Evolutionary conservation across 306 rosid species (phyloP).

Genomic region (Inga oerstediana): DNA sequence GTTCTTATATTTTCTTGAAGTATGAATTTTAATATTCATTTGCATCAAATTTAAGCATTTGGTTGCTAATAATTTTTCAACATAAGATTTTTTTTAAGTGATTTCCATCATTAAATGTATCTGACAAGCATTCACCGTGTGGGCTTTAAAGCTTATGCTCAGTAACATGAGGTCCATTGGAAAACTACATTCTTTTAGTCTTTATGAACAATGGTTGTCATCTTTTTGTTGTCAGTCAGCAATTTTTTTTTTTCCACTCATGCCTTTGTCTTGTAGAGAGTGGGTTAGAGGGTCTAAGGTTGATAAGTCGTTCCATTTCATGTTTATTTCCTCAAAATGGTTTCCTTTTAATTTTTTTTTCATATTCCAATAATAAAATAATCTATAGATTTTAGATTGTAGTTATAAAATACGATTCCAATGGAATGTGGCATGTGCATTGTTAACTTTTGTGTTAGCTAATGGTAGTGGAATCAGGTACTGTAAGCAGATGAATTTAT

Average conservation of each 20-base stretch:
- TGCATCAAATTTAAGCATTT: background rate
- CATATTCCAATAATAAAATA: conserved; percentile 5
- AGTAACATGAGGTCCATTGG: background rate
- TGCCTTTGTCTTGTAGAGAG: conserved; percentile 14
- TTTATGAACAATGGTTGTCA: background rate
- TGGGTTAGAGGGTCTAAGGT: background rate
- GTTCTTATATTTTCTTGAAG: background rate
- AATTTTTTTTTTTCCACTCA: background rate
- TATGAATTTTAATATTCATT: background rate
- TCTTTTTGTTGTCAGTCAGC: background rate
- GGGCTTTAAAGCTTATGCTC: conserved; percentile 22
- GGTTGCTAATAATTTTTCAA: background rate
- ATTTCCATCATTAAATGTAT: background rate
- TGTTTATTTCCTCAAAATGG: background rate
- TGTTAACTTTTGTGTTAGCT: conserved; percentile 17
- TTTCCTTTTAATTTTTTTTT: background rate
- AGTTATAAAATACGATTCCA: background rate
- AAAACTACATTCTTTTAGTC: background rate
- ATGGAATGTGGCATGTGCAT: background rate
- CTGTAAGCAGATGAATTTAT: conserved; percentile 10
- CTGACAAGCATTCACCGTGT: background rate
- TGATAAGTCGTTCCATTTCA: background rate
- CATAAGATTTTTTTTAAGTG: background rate
- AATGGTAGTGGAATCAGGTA: conserved; percentile 25
- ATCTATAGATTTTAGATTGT: conserved; percentile 9